A percentile compares a stretch with the other conserved stretches of the same genome.
phyloP scores from a whole-genome alignment of 129 eudicot species.

The Chrysanthemum makinoi region DNA sequence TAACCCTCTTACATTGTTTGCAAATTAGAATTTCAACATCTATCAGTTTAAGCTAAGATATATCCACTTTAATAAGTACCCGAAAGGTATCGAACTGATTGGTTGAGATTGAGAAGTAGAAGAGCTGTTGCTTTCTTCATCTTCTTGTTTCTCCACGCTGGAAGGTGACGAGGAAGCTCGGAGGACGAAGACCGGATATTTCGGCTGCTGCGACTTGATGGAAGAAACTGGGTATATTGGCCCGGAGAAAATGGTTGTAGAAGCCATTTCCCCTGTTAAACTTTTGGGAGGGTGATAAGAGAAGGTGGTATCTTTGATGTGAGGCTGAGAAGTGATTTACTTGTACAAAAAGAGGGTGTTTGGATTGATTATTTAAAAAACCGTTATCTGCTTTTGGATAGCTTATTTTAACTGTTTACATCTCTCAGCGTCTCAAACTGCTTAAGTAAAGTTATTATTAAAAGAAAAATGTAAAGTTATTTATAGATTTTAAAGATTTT shows the following conservation, averaged over 20 bases:
- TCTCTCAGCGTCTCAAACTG: no score
- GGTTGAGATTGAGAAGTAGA: constrained; percentile 5
- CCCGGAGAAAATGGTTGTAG: constrained; percentile 32
- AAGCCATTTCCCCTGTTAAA: constrained; percentile 26
- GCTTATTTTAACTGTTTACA: no score
- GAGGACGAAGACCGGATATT: constrained; percentile 8
- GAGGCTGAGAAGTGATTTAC: constrained; percentile 14
- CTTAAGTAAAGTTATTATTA: no score
- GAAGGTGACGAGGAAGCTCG: constrained; percentile 30
- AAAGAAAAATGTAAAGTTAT: no score
- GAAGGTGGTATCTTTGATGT: constrained; percentile 19
- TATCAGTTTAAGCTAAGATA: no score
- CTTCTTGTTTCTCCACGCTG: constrained; percentile 24
- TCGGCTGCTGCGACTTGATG: constrained; percentile 6
- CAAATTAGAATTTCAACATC: no score
- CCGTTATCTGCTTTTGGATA: no score
- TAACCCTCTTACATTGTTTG: background rate
- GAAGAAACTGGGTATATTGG: constrained; percentile 11
- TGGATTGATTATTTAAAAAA: no score
- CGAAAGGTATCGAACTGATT: constrained; percentile 23
- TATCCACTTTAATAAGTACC: background rate
- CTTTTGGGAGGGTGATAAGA: background rate
- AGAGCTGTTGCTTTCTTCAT: constrained; percentile 8
- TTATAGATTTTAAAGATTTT: no score
- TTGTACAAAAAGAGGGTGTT: background rate